Conservation (phyloP, 2,329 filamentous ascomycete species). For the Lachnellula occidentalis region DNA sequence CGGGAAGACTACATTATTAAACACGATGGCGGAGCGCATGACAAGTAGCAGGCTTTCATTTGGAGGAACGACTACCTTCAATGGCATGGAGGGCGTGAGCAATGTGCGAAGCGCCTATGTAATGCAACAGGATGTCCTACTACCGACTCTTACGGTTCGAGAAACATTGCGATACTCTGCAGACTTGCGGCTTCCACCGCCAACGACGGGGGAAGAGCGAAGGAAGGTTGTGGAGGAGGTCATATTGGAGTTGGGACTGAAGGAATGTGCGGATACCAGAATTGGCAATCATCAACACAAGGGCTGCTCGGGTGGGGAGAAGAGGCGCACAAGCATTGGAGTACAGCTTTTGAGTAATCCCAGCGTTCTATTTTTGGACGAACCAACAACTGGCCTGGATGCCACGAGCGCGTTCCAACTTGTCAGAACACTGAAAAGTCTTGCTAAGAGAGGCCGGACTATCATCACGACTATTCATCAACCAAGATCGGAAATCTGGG, state of each 20-base stretch:
- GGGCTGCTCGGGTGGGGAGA: constrained; percentile 75
- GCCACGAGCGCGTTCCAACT: constrained; percentile 73
- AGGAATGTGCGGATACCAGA: constrained; percentile 69
- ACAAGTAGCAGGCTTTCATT: constrained; percentile 46
- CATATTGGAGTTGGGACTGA: constrained; percentile 68
- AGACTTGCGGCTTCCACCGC: constrained; percentile 61
- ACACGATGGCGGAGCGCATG: constrained; percentile 65
- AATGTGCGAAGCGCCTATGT: constrained; percentile 62
- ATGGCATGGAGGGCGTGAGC: constrained; percentile 48
- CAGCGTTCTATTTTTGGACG: constrained; percentile 71
- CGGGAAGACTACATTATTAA: constrained; percentile 67
- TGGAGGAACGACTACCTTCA: constrained; percentile 56
- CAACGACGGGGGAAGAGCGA: constrained; percentile 54
- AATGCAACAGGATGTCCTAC: constrained; percentile 69
- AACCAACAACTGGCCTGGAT: constrained; percentile 73
- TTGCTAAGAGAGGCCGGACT: constrained; percentile 64
- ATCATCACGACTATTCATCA: constrained; percentile 73
- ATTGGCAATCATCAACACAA: constrained; percentile 68
- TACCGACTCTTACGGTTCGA: constrained; percentile 68
- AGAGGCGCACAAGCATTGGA: constrained; percentile 69
- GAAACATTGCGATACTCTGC: constrained; percentile 72
- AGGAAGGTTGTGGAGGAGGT: constrained; percentile 66
- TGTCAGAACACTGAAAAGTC: constrained; percentile 60
- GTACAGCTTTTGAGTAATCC: constrained; percentile 77
- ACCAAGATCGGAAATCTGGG: constrained; percentile 74